phyloP scores from a whole-genome alignment of 2,329 filamentous ascomycete genomes.

The Xylaria sp. region DNA sequence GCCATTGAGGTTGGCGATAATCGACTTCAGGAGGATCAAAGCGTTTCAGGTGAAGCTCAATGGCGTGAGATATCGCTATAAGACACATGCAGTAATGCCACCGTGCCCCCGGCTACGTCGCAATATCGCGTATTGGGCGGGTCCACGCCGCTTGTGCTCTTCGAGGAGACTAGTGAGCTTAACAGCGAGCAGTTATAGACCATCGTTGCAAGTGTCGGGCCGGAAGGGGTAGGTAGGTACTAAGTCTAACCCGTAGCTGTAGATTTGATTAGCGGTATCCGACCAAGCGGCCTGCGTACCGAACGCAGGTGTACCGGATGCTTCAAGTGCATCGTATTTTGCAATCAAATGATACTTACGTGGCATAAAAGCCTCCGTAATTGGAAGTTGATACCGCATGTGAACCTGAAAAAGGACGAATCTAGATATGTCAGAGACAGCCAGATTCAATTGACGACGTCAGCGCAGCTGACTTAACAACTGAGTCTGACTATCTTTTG shows the following conservation, averaged over 20 bases:
- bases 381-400: too few species aligned
- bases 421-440: too few species aligned
- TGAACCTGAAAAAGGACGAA: too few species aligned
- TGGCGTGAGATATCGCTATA: not conserved
- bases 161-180: not conserved
- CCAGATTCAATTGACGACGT: too few species aligned
- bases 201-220: not conserved
- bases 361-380: too few species aligned
- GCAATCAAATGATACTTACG: too few species aligned
- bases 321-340: not conserved
- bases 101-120: not conserved
- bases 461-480: too few species aligned
- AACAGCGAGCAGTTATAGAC: not conserved
- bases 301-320: not conserved
- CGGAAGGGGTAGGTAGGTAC: too few species aligned
- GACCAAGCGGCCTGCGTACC: not conserved
- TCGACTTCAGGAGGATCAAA: not conserved
- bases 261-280: not conserved
- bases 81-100: not conserved
- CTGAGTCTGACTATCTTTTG: too few species aligned
- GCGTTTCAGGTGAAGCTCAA: not conserved
- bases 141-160: not conserved
- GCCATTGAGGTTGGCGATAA: too few species aligned
- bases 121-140: not conserved
- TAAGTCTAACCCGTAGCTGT: not conserved